Evolutionary conservation across 345 rosid genomes (phyloP).

Genomic region (Trapa bicornis): DNA sequence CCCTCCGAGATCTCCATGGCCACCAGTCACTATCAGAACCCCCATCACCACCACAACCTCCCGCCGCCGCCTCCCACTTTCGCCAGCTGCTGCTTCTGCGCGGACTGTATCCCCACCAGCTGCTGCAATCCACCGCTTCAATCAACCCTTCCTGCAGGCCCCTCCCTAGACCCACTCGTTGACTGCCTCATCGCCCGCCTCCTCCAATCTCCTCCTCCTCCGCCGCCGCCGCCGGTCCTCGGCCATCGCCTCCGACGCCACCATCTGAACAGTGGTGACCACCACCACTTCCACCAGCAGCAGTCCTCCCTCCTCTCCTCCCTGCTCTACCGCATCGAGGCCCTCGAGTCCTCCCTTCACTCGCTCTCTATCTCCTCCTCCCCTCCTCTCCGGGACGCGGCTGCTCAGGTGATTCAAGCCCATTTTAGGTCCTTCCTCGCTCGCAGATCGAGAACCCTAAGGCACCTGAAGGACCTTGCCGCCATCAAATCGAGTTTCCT

Average conservation of each 20-base stretch:
- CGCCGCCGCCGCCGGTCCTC: slow-evolving; percentile 22
- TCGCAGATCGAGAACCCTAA: slow-evolving; percentile 62
- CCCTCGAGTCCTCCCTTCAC: slow-evolving; percentile 16
- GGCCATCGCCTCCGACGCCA: slow-evolving; percentile 6
- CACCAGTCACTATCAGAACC: slow-evolving; percentile 28
- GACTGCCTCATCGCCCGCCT: slow-evolving; percentile 41
- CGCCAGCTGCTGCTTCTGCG: slow-evolving; percentile 16
- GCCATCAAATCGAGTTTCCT: slow-evolving; percentile 44
- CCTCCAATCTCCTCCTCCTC: slow-evolving; percentile 18
- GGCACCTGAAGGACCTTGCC: slow-evolving; percentile 76
- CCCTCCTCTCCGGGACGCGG: slow-evolving; percentile 47
- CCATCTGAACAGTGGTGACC: slow-evolving; percentile 4
- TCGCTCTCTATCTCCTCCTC: slow-evolving; percentile 30
- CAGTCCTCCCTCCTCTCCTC: slow-evolving; percentile 27
- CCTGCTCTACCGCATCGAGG: slow-evolving; percentile 15
- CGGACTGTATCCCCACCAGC: slow-evolving; percentile 9
- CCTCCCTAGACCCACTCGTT: slow-evolving; percentile 32
- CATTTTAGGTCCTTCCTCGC: slow-evolving; percentile 69
- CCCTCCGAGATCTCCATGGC: slow-evolving; percentile 32
- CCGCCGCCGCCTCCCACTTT: slow-evolving; percentile 12
- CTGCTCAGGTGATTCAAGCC: slow-evolving; percentile 72
- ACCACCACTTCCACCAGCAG: slow-evolving; percentile 7
- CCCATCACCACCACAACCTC: slow-evolving; percentile 15
- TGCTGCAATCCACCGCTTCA: slow-evolving; percentile 16
- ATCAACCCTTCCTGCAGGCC: slow-evolving; percentile 11